These are phyloP conservation scores for Immersiporthe knoxdaviesiana DNA, from an alignment of 2,329 filamentous ascomycete species.

Conservation along the genomic window DNA sequence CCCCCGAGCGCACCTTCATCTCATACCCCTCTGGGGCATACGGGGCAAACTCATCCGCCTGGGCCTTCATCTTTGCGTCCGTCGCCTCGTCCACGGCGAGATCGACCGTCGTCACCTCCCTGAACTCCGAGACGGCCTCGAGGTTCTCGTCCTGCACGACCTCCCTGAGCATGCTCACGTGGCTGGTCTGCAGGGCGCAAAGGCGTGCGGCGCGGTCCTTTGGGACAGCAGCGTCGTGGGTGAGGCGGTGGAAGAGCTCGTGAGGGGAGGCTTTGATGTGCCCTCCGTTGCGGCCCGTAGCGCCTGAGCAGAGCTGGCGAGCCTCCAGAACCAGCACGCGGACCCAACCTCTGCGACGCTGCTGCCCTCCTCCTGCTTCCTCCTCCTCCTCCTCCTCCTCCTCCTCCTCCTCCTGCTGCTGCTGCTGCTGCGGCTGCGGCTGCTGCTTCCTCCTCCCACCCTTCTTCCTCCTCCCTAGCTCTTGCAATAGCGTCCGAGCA, in stretches of 20 bases:
- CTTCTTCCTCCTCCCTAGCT: constrained; percentile 22
- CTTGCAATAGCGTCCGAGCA: constrained; percentile 36
- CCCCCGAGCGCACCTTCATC: constrained; percentile 40
- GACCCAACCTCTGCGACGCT: constrained; percentile 44
- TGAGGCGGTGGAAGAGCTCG: constrained; percentile 44
- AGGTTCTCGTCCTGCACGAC: constrained; percentile 42
- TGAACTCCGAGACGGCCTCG: constrained; percentile 43
- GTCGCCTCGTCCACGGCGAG: constrained; percentile 44
- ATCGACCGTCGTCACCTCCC: constrained; percentile 52
- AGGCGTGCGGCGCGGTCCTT: constrained; percentile 45
- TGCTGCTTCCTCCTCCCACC: constrained; percentile 5
- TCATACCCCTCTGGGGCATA: constrained; percentile 24
- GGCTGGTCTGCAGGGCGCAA: constrained; percentile 48
- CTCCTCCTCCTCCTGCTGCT: constrained; percentile 44
- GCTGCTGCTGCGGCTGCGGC: constrained; percentile 35
- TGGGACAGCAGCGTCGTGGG: constrained; percentile 35
- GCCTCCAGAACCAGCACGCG: constrained; percentile 55
- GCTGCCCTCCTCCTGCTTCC: constrained; percentile 53
- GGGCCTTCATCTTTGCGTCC: constrained; percentile 38
- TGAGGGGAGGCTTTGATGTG: constrained; percentile 53
- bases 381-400: constrained; percentile 49
- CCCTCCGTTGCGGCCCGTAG: constrained; percentile 58
- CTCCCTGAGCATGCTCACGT: constrained; percentile 45
- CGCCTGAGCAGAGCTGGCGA: constrained; percentile 52
- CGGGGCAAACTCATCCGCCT: constrained; percentile 44